Evolutionary conservation across 306 rosid species (phyloP).

Genomic region (Vicia villosa): DNA sequence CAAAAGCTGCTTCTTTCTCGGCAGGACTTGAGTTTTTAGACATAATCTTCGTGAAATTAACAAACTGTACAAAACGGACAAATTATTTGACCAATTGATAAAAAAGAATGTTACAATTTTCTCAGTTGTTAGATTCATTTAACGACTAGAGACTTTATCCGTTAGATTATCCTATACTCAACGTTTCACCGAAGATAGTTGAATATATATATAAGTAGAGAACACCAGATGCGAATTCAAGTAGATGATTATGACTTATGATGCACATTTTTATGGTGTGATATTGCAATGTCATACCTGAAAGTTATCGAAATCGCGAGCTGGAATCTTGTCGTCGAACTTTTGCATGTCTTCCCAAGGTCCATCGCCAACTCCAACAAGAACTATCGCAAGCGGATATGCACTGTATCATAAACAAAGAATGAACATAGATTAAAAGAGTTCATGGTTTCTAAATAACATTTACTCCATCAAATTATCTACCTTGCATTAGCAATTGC

Average conservation of each 20-base stretch:
- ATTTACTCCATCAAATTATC: neutral
- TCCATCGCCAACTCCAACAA: slow-evolving; percentile 94
- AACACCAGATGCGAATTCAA: neutral
- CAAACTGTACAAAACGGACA: slow-evolving; percentile 55
- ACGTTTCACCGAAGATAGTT: neutral
- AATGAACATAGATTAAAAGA: neutral
- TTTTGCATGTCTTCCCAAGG: slow-evolving; percentile 97
- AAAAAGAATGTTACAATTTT: neutral
- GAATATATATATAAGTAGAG: neutral
- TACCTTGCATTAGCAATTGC: slow-evolving; percentile 90
- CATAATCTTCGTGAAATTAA: slow-evolving; percentile 79
- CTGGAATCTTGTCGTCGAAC: slow-evolving; percentile 84
- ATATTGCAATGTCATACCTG: slow-evolving; percentile 52
- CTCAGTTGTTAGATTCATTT: neutral
- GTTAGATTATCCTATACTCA: neutral
- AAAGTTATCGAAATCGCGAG: slow-evolving; percentile 82
- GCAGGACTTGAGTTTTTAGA: slow-evolving; percentile 40
- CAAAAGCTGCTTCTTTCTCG: slow-evolving; percentile 81
- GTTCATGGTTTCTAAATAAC: no score
- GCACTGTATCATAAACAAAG: slow-evolving; percentile 48
- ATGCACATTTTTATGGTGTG: neutral
- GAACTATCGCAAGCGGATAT: slow-evolving; percentile 79
- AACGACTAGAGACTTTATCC: neutral
- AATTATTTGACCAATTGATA: neutral
- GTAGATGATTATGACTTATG: neutral